Base-by-base conservation (phyloP, 2,329 filamentous ascomycete species). In the Bipolaris zeicola region DNA sequence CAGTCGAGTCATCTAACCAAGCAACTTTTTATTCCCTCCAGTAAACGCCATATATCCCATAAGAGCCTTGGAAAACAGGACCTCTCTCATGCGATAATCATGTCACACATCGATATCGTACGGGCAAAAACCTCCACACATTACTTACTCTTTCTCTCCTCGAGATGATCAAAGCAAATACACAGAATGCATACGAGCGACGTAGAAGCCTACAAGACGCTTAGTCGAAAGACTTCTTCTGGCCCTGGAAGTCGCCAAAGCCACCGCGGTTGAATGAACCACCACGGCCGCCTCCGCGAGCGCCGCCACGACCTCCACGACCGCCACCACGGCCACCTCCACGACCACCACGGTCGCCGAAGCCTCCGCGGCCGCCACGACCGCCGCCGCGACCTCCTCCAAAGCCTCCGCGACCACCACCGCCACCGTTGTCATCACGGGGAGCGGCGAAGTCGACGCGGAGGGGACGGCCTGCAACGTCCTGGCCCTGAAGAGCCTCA, bases 391-490 rank as follows among this genome's bases (percentile, higher is more conserved):
- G 75, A 44, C 54, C 50, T 33, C 80, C 76, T 51, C 77, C 77
- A 58, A 85, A 83, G 74, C 83, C 77, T 55, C 68, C 60, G 44
- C 42, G 26, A 10, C 82, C 77, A 60, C 83, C 77, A 62, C 83
- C 78, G 57, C 84, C 80, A 42, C 85, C 83, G 77, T 84, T 84
- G 65, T 83, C 83, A 66, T 81, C 79, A 67, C 89, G 88, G 67
- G 89, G 85, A 62, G 84, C 81, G 64, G 90, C 89, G 77, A 83
- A 97, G 84, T 96, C 93, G 51, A 96, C 87, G 68, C 93, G 90
- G 66, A 96, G 82, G 50, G 85, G 77, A 68, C 93, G 91, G 54
- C 90, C 87, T 63, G 82, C 84, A 68, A 95, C 84, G 57, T 91
- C 87, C 53, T 82, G 81, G 63, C 91, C 91, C 67, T 90, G 88